Conservation (phyloP, 768 basidiomycete genomes). For the Clavulina sp. region DNA sequence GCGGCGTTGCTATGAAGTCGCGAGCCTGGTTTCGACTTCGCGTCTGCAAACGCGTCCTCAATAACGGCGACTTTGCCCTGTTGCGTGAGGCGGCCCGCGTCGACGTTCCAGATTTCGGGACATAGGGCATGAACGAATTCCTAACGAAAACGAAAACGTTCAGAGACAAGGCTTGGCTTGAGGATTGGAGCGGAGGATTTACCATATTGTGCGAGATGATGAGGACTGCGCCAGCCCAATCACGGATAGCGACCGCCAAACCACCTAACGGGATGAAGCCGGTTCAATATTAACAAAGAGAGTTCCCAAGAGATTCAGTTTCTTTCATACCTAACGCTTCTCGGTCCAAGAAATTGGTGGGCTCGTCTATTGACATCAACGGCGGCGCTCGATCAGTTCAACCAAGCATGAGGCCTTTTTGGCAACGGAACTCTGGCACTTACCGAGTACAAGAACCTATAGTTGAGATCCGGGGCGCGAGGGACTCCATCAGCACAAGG, state of each 20-base stretch:
- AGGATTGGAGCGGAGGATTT: neutral
- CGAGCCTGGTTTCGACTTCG: conserved; percentile 26
- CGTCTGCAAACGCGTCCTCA: conserved; percentile 66
- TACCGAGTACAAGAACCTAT: conserved; percentile 21
- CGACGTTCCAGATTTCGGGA: conserved; percentile 91
- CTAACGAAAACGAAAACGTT: conserved; percentile 15
- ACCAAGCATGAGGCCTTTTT: conserved; percentile 13
- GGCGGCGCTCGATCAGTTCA: conserved; percentile 22
- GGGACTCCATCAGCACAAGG: neutral
- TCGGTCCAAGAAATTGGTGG: conserved; percentile 93
- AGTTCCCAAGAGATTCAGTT: neutral
- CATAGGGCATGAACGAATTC: conserved; percentile 74
- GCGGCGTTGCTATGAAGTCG: conserved; percentile 47
- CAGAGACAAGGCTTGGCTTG: neutral
- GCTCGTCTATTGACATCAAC: conserved; percentile 44
- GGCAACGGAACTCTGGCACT: conserved; percentile 7
- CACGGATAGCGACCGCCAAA: conserved; percentile 82
- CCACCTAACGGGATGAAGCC: conserved; percentile 23
- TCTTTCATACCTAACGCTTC: conserved; percentile 54
- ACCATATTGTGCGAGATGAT: conserved; percentile 82
- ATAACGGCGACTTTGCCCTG: conserved; percentile 76
- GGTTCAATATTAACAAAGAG: neutral
- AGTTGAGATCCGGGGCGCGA: neutral
- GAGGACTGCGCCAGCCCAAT: conserved; percentile 87
- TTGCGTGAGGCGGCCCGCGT: conserved; percentile 65